Evolutionary conservation across 495 filamentous ascomycete genomes (phyloP).

Genomic region (Aspergillus conjunctus): DNA sequence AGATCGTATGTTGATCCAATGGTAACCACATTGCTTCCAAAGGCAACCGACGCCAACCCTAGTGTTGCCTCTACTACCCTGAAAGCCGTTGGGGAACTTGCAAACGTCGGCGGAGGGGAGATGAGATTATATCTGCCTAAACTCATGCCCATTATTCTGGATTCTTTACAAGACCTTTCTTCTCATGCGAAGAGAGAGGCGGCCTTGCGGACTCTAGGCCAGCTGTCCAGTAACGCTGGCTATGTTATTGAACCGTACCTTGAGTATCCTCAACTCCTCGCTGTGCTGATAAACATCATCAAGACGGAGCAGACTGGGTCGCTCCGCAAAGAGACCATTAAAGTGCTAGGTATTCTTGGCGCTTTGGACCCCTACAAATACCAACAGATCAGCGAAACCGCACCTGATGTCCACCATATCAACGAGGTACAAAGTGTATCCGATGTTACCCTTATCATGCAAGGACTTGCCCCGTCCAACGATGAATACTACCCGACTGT

Average conservation of each 20-base stretch:
- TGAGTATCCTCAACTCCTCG: slow-evolving; percentile 89
- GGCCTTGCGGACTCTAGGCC: slow-evolving; percentile 85
- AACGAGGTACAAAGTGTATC: slow-evolving; percentile 68
- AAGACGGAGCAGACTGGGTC: slow-evolving; percentile 82
- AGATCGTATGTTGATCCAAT: slow-evolving; percentile 96
- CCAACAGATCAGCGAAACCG: slow-evolving; percentile 60
- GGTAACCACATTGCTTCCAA: slow-evolving; percentile 85
- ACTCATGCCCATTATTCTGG: slow-evolving; percentile 93
- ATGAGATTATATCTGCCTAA: slow-evolving; percentile 85
- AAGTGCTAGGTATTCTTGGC: slow-evolving; percentile 93
- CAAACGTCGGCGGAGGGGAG: slow-evolving; percentile 86
- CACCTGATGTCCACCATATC: slow-evolving; percentile 53
- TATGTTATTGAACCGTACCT: slow-evolving; percentile 98
- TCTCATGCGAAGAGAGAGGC: slow-evolving; percentile 87
- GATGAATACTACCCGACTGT: slow-evolving; percentile 99
- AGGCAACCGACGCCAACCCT: slow-evolving; percentile 77
- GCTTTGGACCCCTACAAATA: slow-evolving; percentile 96
- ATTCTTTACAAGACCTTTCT: slow-evolving; percentile 88
- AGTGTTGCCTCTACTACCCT: slow-evolving; percentile 91
- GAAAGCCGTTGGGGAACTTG: slow-evolving; percentile 88
- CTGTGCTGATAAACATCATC: slow-evolving; percentile 89
- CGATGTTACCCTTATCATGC: slow-evolving; percentile 97
- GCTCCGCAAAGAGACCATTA: slow-evolving; percentile 90
- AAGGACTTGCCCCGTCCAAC: slow-evolving; percentile 90
- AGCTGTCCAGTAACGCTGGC: slow-evolving; percentile 89